phyloP scores from a whole-genome alignment of 163 green algal species.

The Botryococcus braunii region DNA sequence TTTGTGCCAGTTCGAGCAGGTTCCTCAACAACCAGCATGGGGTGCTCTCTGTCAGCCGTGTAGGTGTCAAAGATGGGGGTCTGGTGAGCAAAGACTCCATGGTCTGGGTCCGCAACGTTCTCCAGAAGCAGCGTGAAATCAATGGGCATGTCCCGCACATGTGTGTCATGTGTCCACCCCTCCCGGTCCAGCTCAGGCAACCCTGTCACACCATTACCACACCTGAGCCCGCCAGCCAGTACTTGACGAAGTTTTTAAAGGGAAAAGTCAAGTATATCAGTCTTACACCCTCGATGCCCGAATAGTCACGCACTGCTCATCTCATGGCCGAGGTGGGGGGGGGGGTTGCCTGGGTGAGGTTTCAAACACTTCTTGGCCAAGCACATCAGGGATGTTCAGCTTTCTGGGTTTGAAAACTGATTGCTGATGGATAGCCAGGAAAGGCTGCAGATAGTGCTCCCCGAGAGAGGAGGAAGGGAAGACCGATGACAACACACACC shows the following conservation, averaged over 20 bases:
- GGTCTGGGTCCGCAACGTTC: constrained; percentile 24
- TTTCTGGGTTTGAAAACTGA: too few relatives aligned
- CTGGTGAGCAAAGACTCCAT: constrained; percentile 25
- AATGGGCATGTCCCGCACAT: constrained; percentile 23
- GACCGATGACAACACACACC: too few relatives aligned
- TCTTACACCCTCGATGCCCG: too few relatives aligned
- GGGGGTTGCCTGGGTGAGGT: too few relatives aligned
- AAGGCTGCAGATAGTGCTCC: too few relatives aligned
- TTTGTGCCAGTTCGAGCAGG: not conserved
- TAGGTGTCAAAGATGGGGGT: constrained; percentile 24
- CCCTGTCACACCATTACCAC: not conserved
- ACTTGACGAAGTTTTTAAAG: not conserved
- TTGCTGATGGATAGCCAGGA: too few relatives aligned
- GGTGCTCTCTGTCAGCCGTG: constrained; percentile 9
- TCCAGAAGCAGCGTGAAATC: constrained; percentile 23
- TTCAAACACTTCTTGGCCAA: not conserved
- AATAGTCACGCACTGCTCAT: not conserved
- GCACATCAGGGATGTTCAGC: not conserved
- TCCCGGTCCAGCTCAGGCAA: constrained; percentile 19
- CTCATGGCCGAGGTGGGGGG: too few relatives aligned
- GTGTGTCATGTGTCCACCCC: constrained; percentile 12
- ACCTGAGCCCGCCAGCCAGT: too few relatives aligned
- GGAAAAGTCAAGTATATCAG: not conserved
- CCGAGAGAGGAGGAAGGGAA: too few relatives aligned
- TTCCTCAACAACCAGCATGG: constrained; percentile 11